Conservation (phyloP, 1,284 basidiomycete species). For the Macrocybe sp. region DNA sequence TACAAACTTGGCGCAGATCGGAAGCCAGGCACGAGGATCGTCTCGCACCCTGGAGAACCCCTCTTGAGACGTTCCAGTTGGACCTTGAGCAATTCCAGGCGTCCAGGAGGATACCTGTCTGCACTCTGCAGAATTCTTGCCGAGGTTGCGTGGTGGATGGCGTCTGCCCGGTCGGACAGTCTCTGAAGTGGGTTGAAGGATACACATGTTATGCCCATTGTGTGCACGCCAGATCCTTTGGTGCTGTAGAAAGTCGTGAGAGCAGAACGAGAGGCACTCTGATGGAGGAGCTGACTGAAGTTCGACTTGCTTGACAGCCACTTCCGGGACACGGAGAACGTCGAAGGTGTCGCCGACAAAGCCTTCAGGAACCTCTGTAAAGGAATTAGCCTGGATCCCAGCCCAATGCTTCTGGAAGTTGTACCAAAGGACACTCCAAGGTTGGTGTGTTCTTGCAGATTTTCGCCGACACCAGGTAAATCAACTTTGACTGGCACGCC, state of each 20-base stretch:
- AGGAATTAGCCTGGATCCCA: constrained; percentile 5
- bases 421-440: constrained; percentile 8
- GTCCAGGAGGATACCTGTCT: constrained; percentile 5
- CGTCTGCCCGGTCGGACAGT: constrained; percentile 4
- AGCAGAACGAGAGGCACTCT: background rate
- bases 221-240: constrained; percentile 5
- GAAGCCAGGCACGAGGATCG: constrained; percentile 9
- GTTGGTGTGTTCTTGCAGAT: constrained; percentile 14
- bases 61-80: constrained; percentile 10
- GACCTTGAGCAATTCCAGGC: constrained; percentile 13
- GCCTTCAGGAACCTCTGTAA: constrained; percentile 5
- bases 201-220: constrained; percentile 6
- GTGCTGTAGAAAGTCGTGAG: background rate
- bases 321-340: constrained; percentile 6
- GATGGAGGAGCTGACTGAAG: constrained; percentile 1
- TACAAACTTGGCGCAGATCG: constrained; percentile 4
- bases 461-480: constrained; percentile 17
- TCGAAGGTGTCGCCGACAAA: constrained; percentile 11
- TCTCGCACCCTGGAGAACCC: constrained; percentile 11
- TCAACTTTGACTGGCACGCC: constrained; percentile 12
- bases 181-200: constrained; percentile 7
- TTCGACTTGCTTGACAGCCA: constrained; percentile 3
- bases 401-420: constrained; percentile 2
- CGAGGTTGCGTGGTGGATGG: constrained; percentile 4
- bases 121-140: background rate